phyloP scores from a whole-genome alignment of 495 filamentous ascomycete species.

The Xylaria cubensis region DNA sequence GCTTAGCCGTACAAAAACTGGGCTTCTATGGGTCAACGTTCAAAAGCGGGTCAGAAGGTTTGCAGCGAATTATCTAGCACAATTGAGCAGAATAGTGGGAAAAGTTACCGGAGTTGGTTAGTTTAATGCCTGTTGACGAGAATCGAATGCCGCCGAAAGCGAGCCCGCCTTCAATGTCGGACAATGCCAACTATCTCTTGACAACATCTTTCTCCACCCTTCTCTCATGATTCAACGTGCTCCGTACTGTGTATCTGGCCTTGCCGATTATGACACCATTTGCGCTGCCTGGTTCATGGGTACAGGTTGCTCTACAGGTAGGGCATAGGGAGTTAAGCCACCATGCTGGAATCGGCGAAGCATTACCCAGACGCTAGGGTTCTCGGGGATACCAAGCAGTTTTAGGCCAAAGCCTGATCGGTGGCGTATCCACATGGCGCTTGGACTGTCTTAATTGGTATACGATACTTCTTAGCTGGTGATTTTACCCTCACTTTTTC shows the following conservation, averaged over 20 bases:
- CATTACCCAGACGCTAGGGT: constrained; percentile 19
- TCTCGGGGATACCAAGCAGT: constrained; percentile 14
- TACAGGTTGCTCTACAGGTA: not conserved
- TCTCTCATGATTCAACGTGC: constrained; percentile 11
- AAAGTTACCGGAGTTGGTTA: no score
- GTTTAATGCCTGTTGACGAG: no score
- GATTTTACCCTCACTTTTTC: not conserved
- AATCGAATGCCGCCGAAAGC: no score
- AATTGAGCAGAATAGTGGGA: no score
- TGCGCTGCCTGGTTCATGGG: constrained; percentile 13
- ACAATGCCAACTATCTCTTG: constrained; percentile 3
- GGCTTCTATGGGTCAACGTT: no score
- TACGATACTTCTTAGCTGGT: constrained; percentile 7
- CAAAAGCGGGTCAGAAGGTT: no score
- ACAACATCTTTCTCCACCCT: constrained; percentile 3
- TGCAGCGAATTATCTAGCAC: no score
- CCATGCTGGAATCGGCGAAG: constrained; percentile 27
- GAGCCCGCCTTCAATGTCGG: not conserved
- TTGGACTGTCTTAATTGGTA: not conserved
- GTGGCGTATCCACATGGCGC: constrained; percentile 6
- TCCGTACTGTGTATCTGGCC: constrained; percentile 17
- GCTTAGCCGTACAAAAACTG: no score
- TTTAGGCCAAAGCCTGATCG: constrained; percentile 17
- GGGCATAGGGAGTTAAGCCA: constrained; percentile 19
- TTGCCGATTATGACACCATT: constrained; percentile 19